Conservation (phyloP, 345 rosid genomes). For the Linum usitatissimum region DNA sequence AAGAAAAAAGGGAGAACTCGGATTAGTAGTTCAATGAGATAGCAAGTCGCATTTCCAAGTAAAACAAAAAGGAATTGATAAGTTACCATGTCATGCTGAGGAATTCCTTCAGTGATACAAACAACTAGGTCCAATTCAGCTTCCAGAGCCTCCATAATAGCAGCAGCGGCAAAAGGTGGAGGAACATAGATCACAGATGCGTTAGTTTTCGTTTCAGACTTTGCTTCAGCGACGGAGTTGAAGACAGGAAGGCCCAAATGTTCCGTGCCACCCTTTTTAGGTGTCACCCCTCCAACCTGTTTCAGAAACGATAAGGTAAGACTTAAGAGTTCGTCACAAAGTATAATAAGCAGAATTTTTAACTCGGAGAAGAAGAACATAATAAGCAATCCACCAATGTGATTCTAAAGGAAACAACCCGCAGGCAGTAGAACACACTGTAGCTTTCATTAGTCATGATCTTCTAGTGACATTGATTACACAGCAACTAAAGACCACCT, state of each 20-base stretch:
- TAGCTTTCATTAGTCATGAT: neutral
- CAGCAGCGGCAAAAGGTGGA: slow-evolving; percentile 95
- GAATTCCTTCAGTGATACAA: slow-evolving; percentile 92
- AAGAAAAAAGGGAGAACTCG: neutral
- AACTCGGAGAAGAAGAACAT: neutral
- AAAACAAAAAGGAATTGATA: neutral
- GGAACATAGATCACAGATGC: slow-evolving; percentile 95
- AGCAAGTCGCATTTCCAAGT: neutral
- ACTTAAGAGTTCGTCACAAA: neutral
- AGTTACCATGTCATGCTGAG: slow-evolving; percentile 92
- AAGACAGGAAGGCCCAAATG: slow-evolving; percentile 94
- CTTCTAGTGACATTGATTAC: neutral
- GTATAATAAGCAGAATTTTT: neutral
- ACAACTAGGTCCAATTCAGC: slow-evolving; percentile 89
- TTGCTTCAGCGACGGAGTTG: slow-evolving; percentile 90
- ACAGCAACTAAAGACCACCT: too few species aligned
- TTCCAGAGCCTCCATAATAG: slow-evolving; percentile 85
- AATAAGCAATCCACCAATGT: neutral
- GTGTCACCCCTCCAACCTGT: slow-evolving; percentile 97
- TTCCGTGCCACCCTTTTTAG: slow-evolving; percentile 94
- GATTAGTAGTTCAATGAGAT: neutral
- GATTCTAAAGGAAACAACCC: neutral
- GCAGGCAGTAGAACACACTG: neutral
- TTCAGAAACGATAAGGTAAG: neutral
- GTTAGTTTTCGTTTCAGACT: slow-evolving; percentile 86